phyloP scores from a whole-genome alignment of 805 yeast genomes.

The Kluyveromyces dobzhanskii region DNA sequence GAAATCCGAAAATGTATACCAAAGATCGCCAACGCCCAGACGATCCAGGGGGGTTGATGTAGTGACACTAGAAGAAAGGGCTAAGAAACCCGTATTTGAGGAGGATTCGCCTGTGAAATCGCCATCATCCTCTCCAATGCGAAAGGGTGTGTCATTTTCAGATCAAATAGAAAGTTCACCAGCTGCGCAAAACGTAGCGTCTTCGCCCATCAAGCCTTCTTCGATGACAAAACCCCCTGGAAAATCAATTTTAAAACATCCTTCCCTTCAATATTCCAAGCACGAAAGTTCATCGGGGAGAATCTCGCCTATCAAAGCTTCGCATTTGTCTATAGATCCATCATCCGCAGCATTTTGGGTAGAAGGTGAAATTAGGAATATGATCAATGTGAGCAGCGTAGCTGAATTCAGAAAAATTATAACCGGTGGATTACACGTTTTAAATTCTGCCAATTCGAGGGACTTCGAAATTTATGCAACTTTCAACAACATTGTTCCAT shows the following conservation, averaged over 20 bases:
- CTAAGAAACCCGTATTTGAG: neutral
- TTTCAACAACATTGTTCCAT: constrained; percentile 23
- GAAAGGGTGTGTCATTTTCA: constrained; percentile 25
- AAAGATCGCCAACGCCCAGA: constrained; percentile 4
- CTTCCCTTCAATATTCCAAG: neutral
- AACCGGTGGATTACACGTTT: constrained; percentile 19
- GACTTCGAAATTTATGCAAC: constrained; percentile 28
- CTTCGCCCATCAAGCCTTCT: constrained; percentile 17
- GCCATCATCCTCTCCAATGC: constrained; percentile 14
- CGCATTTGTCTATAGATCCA: constrained; percentile 8
- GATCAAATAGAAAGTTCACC: constrained; percentile 24
- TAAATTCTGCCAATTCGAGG: constrained; percentile 9
- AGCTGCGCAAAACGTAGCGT: constrained; percentile 3
- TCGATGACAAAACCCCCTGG: constrained; percentile 14
- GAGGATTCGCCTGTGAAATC: neutral
- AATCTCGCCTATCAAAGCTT: constrained; percentile 3
- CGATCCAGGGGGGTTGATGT: neutral
- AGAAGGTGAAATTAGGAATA: constrained; percentile 23
- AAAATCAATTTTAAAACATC: constrained; percentile 21
- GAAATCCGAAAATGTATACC: constrained; percentile 1
- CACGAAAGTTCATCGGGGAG: neutral
- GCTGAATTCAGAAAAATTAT: constrained; percentile 18
- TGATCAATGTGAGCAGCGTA: constrained; percentile 13
- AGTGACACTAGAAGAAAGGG: neutral
- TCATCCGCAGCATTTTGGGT: constrained; percentile 19